Percentiles rank a stretch among this genome's conserved stretches.
Evolutionary conservation across 106 monocot genomes (phyloP).

Genomic region (Vanilla planifolia): DNA sequence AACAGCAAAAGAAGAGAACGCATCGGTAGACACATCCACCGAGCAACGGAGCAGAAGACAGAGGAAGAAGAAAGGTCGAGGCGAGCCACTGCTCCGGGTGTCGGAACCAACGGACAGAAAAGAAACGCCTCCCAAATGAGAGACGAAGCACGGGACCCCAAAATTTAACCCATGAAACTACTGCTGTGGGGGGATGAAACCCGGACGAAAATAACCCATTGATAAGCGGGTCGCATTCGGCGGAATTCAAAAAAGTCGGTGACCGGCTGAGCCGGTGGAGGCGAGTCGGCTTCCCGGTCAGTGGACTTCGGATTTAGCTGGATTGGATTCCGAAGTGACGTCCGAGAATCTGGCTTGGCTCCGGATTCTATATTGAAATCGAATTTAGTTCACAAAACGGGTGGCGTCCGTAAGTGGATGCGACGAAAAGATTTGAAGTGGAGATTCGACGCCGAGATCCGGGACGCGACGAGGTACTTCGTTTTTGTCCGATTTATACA

Average conservation of each 20-base stretch:
- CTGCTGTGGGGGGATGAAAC: not conserved
- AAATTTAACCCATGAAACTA: slow-evolving; percentile 1
- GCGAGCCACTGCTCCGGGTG: slow-evolving; percentile 1
- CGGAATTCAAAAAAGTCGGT: not conserved
- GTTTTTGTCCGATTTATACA: too few species aligned
- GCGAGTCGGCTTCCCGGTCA: not conserved
- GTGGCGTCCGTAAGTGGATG: not conserved
- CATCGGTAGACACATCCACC: not conserved
- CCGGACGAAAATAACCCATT: not conserved
- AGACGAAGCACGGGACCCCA: not conserved
- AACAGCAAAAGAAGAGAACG: not conserved
- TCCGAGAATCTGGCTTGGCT: not conserved
- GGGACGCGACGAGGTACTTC: too few species aligned
- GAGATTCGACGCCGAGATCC: not conserved
- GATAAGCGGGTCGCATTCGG: not conserved
- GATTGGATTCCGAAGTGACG: slow-evolving; percentile 6
- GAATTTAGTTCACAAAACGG: not conserved
- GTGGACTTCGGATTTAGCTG: not conserved
- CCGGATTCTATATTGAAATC: slow-evolving; percentile 2
- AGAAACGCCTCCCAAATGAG: not conserved
- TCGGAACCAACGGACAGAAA: not conserved
- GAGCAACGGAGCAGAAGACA: not conserved
- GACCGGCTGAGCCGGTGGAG: not conserved
- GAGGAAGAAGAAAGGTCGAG: not conserved
- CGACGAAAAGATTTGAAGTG: not conserved